Percentiles rank a stretch among this genome's conserved stretches.
These are phyloP conservation scores for Lomentospora prolificans DNA, from an alignment of 2,329 filamentous ascomycete genomes.

Conservation along the genomic window DNA sequence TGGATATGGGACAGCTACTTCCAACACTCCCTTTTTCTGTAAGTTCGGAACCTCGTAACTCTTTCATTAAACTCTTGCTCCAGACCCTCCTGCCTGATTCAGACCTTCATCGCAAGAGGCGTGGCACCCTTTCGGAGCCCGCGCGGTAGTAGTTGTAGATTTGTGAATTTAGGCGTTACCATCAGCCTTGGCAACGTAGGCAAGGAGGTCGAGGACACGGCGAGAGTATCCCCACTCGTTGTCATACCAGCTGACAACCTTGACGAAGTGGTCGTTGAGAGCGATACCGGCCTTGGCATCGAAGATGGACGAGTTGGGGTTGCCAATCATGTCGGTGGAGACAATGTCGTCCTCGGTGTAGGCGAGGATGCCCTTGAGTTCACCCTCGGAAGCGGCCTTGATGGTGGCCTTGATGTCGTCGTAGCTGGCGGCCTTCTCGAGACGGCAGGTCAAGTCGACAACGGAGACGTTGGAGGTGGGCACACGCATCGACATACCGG, in stretches of 20 bases:
- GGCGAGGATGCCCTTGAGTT: slow-evolving; percentile 54
- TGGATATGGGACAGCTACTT: slow-evolving; percentile 7
- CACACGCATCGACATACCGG: slow-evolving; percentile 99
- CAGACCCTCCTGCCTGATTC: background rate
- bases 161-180: slow-evolving; percentile 42
- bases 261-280: slow-evolving; percentile 97
- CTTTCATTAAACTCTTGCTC: background rate
- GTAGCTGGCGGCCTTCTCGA: slow-evolving; percentile 82
- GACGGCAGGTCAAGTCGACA: slow-evolving; percentile 89
- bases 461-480: slow-evolving; percentile 98
- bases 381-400: slow-evolving; percentile 61
- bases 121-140: too few relatives aligned
- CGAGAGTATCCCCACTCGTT: slow-evolving; percentile 99
- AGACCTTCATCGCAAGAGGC: background rate
- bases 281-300: slow-evolving; percentile 99
- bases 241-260: slow-evolving; percentile 97
- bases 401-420: slow-evolving; percentile 88
- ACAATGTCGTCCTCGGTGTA: slow-evolving; percentile 98
- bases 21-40: background rate
- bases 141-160: too few relatives aligned
- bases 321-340: slow-evolving; percentile 87
- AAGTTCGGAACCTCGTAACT: background rate
- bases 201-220: slow-evolving; percentile 75
- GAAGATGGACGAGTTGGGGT: slow-evolving; percentile 93
- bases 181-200: slow-evolving; percentile 73